Conservation (phyloP, 768 basidiomycete species). For the Amanita inopinata region DNA sequence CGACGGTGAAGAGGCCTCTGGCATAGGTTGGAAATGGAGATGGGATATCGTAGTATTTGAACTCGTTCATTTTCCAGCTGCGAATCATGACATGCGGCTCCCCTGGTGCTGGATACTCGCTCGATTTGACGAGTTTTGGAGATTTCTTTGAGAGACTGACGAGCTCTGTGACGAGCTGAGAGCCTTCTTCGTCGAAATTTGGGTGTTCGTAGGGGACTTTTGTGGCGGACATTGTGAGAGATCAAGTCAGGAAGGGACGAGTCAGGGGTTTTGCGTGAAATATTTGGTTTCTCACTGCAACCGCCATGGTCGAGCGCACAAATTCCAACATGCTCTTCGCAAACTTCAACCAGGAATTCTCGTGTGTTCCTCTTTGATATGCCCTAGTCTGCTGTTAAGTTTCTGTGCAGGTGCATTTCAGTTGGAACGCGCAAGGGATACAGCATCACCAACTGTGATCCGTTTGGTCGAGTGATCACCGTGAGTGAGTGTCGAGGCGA, state of each 20-base stretch:
- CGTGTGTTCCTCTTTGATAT: constrained; percentile 38
- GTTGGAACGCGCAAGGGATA: constrained; percentile 95
- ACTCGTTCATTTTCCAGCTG: constrained; percentile 98
- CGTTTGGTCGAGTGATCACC: constrained; percentile 92
- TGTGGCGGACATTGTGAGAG: not conserved
- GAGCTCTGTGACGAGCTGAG: constrained; percentile 50
- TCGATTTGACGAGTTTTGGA: constrained; percentile 58
- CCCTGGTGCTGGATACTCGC: constrained; percentile 46
- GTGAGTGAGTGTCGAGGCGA: constrained; percentile 73
- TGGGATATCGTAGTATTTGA: constrained; percentile 83
- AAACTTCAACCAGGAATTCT: constrained; percentile 98
- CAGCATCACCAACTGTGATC: constrained; percentile 96
- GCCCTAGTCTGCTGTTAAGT: not conserved
- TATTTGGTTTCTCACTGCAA: not conserved
- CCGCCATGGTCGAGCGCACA: constrained; percentile 29
- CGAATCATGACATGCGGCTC: constrained; percentile 46
- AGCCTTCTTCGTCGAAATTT: constrained; percentile 28
- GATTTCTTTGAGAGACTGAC: constrained; percentile 39
- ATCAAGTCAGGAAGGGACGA: not conserved
- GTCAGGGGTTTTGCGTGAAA: not conserved
- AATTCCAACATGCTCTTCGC: constrained; percentile 63
- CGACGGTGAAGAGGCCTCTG: constrained; percentile 74
- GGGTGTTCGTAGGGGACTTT: not conserved
- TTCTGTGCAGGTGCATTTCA: constrained; percentile 61
- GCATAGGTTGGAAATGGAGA: constrained; percentile 95